phyloP scores from a whole-genome alignment of 176 grass and related monocot species.

The Puya raimondii region DNA sequence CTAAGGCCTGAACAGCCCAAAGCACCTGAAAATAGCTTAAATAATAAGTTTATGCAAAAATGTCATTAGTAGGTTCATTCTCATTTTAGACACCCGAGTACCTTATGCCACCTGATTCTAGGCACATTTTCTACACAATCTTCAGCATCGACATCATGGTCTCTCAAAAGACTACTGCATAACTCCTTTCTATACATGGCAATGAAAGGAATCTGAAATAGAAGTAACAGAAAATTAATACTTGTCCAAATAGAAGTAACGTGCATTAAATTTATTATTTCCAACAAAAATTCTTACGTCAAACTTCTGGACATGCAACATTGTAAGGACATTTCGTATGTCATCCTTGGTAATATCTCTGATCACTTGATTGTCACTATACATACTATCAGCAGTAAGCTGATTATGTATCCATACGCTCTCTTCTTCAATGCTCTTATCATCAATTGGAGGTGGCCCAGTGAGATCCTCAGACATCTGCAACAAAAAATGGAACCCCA shows the following conservation, averaged over 20 bases:
- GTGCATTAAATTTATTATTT: slow-evolving; percentile 13
- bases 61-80: not conserved
- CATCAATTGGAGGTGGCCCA: slow-evolving; percentile 49
- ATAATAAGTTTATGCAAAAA: not conserved
- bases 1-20: slow-evolving; percentile 76
- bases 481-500: not conserved
- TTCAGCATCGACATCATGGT: slow-evolving; percentile 22
- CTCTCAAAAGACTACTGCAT: slow-evolving; percentile 58
- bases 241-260: slow-evolving; percentile 1
- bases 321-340: slow-evolving; percentile 73
- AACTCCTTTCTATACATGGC: slow-evolving; percentile 89
- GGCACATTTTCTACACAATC: slow-evolving; percentile 9
- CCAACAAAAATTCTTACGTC: slow-evolving; percentile 47
- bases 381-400: slow-evolving; percentile 38
- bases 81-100: slow-evolving; percentile 17
- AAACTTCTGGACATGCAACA: slow-evolving; percentile 80
- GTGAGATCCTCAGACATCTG: slow-evolving; percentile 84
- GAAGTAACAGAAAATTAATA: slow-evolving; percentile 13
- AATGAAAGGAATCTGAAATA: slow-evolving; percentile 85
- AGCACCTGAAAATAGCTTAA: slow-evolving; percentile 46
- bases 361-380: slow-evolving; percentile 32
- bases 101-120: slow-evolving; percentile 76
- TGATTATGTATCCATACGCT: slow-evolving; percentile 76
- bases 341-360: slow-evolving; percentile 63
- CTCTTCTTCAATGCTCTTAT: slow-evolving; percentile 60